These are phyloP conservation scores for Novymonas esmeraldas DNA, from an alignment of 208 protist genomes.

Conservation along the genomic window DNA sequence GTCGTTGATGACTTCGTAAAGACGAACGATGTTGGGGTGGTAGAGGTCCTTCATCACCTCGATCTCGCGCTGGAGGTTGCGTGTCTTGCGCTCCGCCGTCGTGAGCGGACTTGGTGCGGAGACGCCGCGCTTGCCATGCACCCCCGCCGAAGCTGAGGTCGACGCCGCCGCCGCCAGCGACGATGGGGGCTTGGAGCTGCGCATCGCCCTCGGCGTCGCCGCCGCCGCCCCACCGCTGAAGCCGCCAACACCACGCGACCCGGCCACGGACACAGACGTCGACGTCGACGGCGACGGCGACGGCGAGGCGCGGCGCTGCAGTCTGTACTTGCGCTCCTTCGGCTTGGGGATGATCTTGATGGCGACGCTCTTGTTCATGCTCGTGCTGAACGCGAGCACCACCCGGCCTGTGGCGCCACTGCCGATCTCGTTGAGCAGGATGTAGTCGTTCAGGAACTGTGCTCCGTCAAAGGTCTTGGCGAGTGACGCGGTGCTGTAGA, in stretches of 20 bases:
- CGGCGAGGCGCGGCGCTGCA: conserved; percentile 7
- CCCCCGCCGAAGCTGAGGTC: background rate
- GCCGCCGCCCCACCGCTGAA: background rate
- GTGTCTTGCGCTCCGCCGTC: conserved; percentile 32
- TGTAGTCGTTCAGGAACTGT: conserved; percentile 77
- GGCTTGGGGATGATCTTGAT: conserved; percentile 76
- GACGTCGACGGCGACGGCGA: conserved; percentile 1
- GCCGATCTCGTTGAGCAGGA: conserved; percentile 73
- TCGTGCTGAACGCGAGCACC: conserved; percentile 55
- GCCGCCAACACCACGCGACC: background rate
- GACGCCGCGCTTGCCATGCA: background rate
- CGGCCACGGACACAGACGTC: background rate
- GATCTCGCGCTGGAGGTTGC: conserved; percentile 86
- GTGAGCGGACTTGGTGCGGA: conserved; percentile 16
- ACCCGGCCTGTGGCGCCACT: conserved; percentile 72
- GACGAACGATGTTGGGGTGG: conserved; percentile 94
- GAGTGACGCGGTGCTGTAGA: conserved; percentile 30
- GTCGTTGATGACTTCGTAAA: conserved; percentile 97
- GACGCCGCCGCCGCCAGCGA: background rate
- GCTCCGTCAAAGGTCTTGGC: conserved; percentile 31
- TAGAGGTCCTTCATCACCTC: conserved; percentile 96
- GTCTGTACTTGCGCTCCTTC: conserved; percentile 36
- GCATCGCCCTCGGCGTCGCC: background rate
- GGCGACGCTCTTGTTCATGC: conserved; percentile 52
- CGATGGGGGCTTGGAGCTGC: background rate